Conservation (phyloP, 495 filamentous ascomycete genomes). For the Cercophora sp. region DNA sequence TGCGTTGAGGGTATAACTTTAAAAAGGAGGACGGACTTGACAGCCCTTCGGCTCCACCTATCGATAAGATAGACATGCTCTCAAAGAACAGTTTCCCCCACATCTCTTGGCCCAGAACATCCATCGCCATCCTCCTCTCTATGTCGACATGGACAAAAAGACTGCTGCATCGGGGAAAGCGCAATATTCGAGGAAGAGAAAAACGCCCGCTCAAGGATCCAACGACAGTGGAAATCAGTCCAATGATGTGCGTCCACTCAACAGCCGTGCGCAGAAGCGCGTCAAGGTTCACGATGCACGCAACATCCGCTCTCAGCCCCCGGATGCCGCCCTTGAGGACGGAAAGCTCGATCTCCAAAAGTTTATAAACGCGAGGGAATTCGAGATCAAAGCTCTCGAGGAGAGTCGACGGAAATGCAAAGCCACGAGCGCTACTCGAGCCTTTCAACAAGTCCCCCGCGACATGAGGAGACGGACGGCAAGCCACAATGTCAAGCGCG, state of each 20-base stretch:
- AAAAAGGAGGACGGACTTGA: too few relatives aligned
- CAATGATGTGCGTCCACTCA: constrained; percentile 11
- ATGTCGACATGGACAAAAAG: constrained; percentile 14
- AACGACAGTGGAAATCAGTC: constrained; percentile 6
- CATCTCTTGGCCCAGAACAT: too few relatives aligned
- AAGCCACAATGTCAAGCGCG: constrained; percentile 88
- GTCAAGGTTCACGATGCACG: constrained; percentile 65
- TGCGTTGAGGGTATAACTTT: too few relatives aligned
- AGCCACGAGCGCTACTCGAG: constrained; percentile 61
- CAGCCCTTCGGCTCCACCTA: too few relatives aligned
- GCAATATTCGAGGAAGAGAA: constrained; percentile 14
- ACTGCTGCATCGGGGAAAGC: too few relatives aligned
- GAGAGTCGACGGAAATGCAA: constrained; percentile 71
- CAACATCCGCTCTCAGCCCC: constrained; percentile 65
- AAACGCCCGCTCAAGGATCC: constrained; percentile 7
- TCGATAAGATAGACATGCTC: too few relatives aligned
- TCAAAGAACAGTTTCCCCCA: too few relatives aligned
- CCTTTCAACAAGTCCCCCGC: constrained; percentile 86
- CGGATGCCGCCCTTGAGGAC: constrained; percentile 66
- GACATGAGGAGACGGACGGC: constrained; percentile 81
- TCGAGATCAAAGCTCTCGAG: constrained; percentile 82
- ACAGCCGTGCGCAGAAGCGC: constrained; percentile 38
- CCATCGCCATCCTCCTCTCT: too few relatives aligned
- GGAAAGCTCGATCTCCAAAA: constrained; percentile 75
- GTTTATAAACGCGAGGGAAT: constrained; percentile 80